Conservation (phyloP, 257 asterid genomes). For the Datura wrightii region DNA sequence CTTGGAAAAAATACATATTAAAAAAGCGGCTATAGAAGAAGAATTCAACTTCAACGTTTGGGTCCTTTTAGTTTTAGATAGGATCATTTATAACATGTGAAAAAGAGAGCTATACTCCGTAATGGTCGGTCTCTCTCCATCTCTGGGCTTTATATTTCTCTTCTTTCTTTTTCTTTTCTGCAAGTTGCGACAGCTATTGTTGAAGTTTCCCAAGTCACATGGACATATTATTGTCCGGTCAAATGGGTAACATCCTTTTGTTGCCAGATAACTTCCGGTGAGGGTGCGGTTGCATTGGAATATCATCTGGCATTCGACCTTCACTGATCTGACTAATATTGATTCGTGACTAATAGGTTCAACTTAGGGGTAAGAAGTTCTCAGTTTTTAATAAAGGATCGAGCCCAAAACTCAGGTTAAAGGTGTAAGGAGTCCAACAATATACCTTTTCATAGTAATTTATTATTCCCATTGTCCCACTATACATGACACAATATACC, state of each 20-base stretch:
- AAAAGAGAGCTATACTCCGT: constrained; percentile 43
- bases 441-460: too few relatives aligned
- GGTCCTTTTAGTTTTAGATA: constrained; percentile 62
- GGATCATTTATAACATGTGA: constrained; percentile 29
- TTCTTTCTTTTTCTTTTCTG: constrained; percentile 17
- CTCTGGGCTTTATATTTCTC: constrained; percentile 21
- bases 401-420: not conserved
- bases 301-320: not conserved
- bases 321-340: not conserved
- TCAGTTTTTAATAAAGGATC: not conserved
- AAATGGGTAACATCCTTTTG: constrained; percentile 42
- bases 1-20: constrained; percentile 16
- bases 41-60: constrained; percentile 89
- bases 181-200: constrained; percentile 34
- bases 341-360: not conserved
- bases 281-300: not conserved
- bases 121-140: constrained; percentile 42
- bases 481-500: not conserved
- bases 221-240: constrained; percentile 55
- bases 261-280: not conserved
- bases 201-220: constrained; percentile 50
- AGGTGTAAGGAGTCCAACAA: not conserved
- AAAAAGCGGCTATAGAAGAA: constrained; percentile 43
- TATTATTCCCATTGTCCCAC: too few relatives aligned
- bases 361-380: not conserved